phyloP scores from a whole-genome alignment of 805 yeast genomes.

The Candida loeiensis region DNA sequence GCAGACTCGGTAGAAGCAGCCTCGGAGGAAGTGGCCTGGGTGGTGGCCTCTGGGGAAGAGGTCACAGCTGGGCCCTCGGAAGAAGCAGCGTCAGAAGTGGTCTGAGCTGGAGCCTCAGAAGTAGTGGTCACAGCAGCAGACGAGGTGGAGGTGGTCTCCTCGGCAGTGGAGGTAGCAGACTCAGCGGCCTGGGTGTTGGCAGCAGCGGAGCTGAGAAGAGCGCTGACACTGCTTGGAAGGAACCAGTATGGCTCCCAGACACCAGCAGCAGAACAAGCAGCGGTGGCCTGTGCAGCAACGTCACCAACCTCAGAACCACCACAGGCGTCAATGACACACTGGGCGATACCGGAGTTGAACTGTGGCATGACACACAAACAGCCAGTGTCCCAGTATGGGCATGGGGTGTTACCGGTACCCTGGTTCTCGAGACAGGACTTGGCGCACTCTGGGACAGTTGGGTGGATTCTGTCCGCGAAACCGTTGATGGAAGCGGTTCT shows the following conservation, averaged over 20 bases:
- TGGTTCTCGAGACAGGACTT: constrained; percentile 28
- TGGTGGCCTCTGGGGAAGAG: constrained; percentile 2
- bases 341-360: constrained; percentile 31
- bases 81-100: constrained; percentile 3
- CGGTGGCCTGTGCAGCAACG: constrained; percentile 25
- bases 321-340: constrained; percentile 27
- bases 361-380: constrained; percentile 42
- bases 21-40: constrained; percentile 5
- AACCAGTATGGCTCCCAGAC: constrained; percentile 34
- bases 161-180: constrained; percentile 7
- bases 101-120: not conserved
- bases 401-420: constrained; percentile 35
- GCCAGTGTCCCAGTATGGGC: constrained; percentile 47
- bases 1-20: not conserved
- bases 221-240: constrained; percentile 22
- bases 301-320: constrained; percentile 31
- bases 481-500: constrained; percentile 41
- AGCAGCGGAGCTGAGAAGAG: constrained; percentile 24
- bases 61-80: constrained; percentile 6
- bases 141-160: constrained; percentile 3
- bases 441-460: constrained; percentile 35
- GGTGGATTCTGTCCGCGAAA: constrained; percentile 37
- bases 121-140: constrained; percentile 5
- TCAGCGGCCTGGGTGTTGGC: constrained; percentile 7
- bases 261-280: constrained; percentile 34